Base-by-base conservation (phyloP, 305 asterid genomes). In the Fraxinus baroniana region DNA sequence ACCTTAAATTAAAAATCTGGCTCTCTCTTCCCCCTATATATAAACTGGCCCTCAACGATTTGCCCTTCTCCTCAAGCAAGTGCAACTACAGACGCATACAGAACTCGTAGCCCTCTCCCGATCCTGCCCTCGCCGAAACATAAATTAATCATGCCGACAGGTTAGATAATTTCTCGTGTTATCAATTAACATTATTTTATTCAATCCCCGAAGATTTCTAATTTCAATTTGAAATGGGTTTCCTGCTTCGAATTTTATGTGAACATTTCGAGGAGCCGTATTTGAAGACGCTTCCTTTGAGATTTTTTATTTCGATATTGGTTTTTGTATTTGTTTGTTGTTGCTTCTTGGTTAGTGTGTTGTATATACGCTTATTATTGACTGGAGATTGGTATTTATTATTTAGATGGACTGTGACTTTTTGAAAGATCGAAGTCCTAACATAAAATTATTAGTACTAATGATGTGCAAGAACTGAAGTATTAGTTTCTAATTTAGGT, bases 11-110 rank as follows among this genome's bases (percentile, higher is more conserved):
- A 32, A 28, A 32, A 3, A 28, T 28, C 20, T 30, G 75, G 74
- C 37, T 15, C 74, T 66, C 36, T 28, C 73, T 22, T 22, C 73
- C 20, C 18, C n/a, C 8, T 28, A 26, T 32, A 70, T 70, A 70
- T 70, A 70, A 70, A 28, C 22, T 5, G 4, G 41, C 32, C 22
- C 41, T 15, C 22, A 0, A 1, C 20, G 70, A 64, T 72, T 57
- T 78, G 80, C 83, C 89, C 88, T 79, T 70, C 80, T 60, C 81
- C 41, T 30, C 87, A 88, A 85, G 91, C 86, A 84, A 86, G 71
- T 70, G n/a, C 28, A 49, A 79, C 57, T 15, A 33, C 66, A 62
- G 82, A 39, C 74, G 37, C 71, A 12, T 10, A 28, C 30, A 28
- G 30, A 28, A 28, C 30, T 28, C 30, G 2, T 28, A 28, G 30